These are phyloP conservation scores for Solanum hybrid DNA, from an alignment of 305 asterid species.

Conservation along the genomic window DNA sequence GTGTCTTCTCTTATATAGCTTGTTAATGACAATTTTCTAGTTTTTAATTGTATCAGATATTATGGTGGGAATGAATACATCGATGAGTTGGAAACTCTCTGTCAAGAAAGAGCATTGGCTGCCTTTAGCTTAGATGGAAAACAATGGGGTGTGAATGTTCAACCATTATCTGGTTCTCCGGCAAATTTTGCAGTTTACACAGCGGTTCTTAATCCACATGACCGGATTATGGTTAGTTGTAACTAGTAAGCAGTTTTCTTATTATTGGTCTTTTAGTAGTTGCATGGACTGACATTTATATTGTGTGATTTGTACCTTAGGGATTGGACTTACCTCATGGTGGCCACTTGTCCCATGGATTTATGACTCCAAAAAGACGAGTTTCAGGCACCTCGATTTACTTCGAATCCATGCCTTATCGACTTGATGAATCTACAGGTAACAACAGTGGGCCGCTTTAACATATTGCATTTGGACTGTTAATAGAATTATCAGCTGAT, in stretches of 20 bases:
- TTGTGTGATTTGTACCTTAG: constrained; percentile 21
- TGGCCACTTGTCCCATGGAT: constrained; percentile 85
- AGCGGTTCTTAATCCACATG: constrained; percentile 69
- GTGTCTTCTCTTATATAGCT: background rate
- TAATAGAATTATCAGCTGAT: background rate
- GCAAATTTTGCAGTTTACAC: constrained; percentile 83
- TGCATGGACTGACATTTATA: background rate
- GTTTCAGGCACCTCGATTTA: constrained; percentile 92
- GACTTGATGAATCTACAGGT: constrained; percentile 88
- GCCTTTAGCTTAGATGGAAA: constrained; percentile 72
- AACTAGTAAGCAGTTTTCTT: background rate
- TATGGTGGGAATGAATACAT: constrained; percentile 90
- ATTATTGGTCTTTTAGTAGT: background rate
- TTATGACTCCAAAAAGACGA: constrained; percentile 91
- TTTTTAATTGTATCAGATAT: constrained; percentile 34
- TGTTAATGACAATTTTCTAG: background rate
- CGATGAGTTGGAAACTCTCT: constrained; percentile 80
- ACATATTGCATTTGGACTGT: background rate
- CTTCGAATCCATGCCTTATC: constrained; percentile 94
- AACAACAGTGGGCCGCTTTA: background rate
- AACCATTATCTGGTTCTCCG: constrained; percentile 81
- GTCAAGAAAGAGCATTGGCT: constrained; percentile 85
- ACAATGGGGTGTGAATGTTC: constrained; percentile 88
- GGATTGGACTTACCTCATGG: constrained; percentile 94
- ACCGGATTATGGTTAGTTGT: constrained; percentile 64